Evolutionary conservation across 2,329 filamentous ascomycete species (phyloP).

Genomic region (Dothistroma pini): DNA sequence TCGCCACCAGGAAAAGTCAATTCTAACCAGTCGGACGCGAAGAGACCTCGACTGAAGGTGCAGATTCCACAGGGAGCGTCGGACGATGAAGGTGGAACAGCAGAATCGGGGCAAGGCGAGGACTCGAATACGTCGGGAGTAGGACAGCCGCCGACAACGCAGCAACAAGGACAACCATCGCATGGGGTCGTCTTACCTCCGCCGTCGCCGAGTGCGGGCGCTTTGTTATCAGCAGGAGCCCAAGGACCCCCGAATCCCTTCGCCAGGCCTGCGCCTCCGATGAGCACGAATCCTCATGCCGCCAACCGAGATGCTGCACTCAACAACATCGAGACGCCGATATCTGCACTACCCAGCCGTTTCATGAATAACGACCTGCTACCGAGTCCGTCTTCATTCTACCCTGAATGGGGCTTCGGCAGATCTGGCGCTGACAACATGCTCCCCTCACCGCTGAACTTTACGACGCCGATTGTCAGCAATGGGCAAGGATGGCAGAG

Average conservation of each 20-base stretch:
- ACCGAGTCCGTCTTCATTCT: slow-evolving; percentile 88
- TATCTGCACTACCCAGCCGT: slow-evolving; percentile 87
- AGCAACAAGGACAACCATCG: slow-evolving; percentile 45
- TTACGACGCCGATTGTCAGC: slow-evolving; percentile 69
- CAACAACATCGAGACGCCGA: slow-evolving; percentile 68
- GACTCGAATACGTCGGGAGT: slow-evolving; percentile 47
- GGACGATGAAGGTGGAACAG: slow-evolving; percentile 66
- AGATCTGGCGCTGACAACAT: slow-evolving; percentile 61
- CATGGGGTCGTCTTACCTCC: slow-evolving; percentile 77
- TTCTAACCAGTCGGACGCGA: slow-evolving; percentile 64
- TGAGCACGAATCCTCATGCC: slow-evolving; percentile 47
- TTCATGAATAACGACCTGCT: slow-evolving; percentile 86
- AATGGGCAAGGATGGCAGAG: slow-evolving; percentile 43
- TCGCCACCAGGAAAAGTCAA: slow-evolving; percentile 72
- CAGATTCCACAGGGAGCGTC: slow-evolving; percentile 92
- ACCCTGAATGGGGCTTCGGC: slow-evolving; percentile 81
- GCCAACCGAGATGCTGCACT: slow-evolving; percentile 37
- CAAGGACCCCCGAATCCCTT: slow-evolving; percentile 94
- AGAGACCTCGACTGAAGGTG: slow-evolving; percentile 81
- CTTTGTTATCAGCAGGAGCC: slow-evolving; percentile 84
- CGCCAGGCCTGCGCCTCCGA: slow-evolving; percentile 76
- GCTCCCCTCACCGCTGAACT: slow-evolving; percentile 86
- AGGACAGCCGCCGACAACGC: slow-evolving; percentile 33
- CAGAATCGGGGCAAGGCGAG: slow-evolving; percentile 59
- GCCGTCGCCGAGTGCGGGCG: slow-evolving; percentile 83